Base-by-base conservation (phyloP, 2,329 filamentous ascomycete genomes). In the Fusarium longipes region DNA sequence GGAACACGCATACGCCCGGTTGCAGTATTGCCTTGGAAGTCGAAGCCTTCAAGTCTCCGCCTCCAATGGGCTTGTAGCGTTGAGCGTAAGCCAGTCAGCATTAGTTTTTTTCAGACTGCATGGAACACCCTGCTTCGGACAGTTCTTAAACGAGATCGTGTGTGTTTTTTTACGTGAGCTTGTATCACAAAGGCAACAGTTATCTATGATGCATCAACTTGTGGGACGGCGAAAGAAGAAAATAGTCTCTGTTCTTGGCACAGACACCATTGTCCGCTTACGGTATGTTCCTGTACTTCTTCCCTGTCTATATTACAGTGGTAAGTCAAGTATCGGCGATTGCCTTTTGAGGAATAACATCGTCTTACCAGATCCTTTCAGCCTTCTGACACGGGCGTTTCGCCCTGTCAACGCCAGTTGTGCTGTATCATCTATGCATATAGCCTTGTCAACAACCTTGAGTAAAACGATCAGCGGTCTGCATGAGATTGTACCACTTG, bases 21-120 rank as follows among this genome's bases (percentile, higher is more conserved):
- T 27, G 15, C 22, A 45, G 39, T 62, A 32, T 43, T 24, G 27
- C 55, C 14, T 32, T 38, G 55, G 18, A 44, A 15, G 11, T 25
- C 32, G 36, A 52, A 30, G 42, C 35, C 27, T 49, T 45, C 17
- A 27, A 42, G 18, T 24, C 44, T 22, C 44, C 43, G 43, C 27
- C 22, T 24, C 20, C 17, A 12, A 17, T 47, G 44, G 44, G 20
- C 20, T 47, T n/a, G 22, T 42, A 25, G 39, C 20, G 15, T 44
- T 10, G 43, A 42, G 32, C 20, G 45, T 63, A 61, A 67, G 63
- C 63, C 54, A 53, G 63, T 67, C 63, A 67, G 64, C 64, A 61
- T 33, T 38, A 12, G n/a, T 43, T 40, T 24, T 15, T 12, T 18
- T 51, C 27, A n/a, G n/a, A n/a, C n/a, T 25, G 17, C 30, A 44